A percentile compares a stretch with the other conserved stretches of the same genome.
phyloP scores from a whole-genome alignment of 805 yeast genomes.

The Suhomyces pyralidae region DNA sequence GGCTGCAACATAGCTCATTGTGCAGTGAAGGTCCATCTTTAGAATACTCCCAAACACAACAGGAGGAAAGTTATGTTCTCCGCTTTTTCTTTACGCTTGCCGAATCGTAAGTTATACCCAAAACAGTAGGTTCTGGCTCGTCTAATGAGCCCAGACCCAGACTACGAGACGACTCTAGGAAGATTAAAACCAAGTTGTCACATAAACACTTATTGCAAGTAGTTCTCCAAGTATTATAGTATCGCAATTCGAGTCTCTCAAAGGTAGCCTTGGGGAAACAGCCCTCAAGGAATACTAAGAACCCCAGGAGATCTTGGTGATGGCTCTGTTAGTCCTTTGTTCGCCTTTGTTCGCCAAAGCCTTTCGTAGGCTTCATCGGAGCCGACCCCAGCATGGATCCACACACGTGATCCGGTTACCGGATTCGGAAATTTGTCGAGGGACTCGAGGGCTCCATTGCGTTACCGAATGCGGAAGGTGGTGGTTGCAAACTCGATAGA shows the following conservation, averaged over 20 bases:
- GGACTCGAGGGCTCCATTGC: neutral
- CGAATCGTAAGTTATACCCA: neutral
- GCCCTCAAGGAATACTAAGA: neutral
- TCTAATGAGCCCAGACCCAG: neutral
- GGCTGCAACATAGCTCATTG: neutral
- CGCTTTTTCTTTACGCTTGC: neutral
- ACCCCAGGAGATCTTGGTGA: neutral
- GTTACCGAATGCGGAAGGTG: neutral
- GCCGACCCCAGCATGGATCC: neutral
- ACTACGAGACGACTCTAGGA: neutral
- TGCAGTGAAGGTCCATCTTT: neutral
- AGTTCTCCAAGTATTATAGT: neutral
- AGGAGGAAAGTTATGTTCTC: neutral
- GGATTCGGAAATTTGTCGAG: neutral
- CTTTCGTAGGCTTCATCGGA: neutral
- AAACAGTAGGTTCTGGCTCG: neutral
- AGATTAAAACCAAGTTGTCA: neutral
- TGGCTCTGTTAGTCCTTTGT: neutral
- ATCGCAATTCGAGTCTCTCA: neutral
- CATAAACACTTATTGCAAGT: too few species aligned
- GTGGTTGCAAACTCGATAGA: neutral
- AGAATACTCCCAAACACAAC: neutral
- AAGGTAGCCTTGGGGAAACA: neutral
- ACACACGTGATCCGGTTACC: neutral
- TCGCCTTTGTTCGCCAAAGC: neutral